Base-by-base conservation (phyloP, 2,329 filamentous ascomycete genomes). In the Alternaria triticina region DNA sequence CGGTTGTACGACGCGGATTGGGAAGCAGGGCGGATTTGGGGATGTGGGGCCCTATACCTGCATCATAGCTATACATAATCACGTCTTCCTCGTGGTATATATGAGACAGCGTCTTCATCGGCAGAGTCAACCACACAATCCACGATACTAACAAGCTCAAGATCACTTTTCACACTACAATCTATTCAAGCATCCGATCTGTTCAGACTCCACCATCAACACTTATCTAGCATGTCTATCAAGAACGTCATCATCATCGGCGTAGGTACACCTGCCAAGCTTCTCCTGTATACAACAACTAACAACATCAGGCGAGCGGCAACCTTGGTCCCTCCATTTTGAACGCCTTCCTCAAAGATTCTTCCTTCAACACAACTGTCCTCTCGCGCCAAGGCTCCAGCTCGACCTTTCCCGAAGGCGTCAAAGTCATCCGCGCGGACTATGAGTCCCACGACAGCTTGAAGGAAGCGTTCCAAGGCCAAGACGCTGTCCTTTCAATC, bases 401-500 rank as follows among this genome's bases (percentile, higher is more conserved):
- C 12, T 81, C 81, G 17, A 79, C 76, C 17, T 79, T 81, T 49
- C 80, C 81, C 0, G 72, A 76, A 0, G 72, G 75, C 28, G 79
- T 85, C 54, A 76, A 78, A 8, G 82, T 87, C 30, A 73, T 84
- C 67, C 79, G 79, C 8, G 82, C 84, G 27, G 82, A 88, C 70
- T 86, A 84, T 66, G 78, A 82, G 13, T 73, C 83, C 3, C 75
- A 82, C 0, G 74, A 80, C 3, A 84, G 85, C 22, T 82, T 91
- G 13, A 82, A 77, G 1, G 65, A 79, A 1, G 86, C 85, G 3
- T 82, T 91, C 51, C 70, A 82, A 50, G 86, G 85, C 43, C 84
- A 88, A 61, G 88, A 90, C 65, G 88, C 85, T 1, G 81, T 90
- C 17, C 74, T 90, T 27, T 80, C 81, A 2, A 79, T 83, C 1